Conservation (phyloP, 306 rosid genomes). For the Quercus variabilis region DNA sequence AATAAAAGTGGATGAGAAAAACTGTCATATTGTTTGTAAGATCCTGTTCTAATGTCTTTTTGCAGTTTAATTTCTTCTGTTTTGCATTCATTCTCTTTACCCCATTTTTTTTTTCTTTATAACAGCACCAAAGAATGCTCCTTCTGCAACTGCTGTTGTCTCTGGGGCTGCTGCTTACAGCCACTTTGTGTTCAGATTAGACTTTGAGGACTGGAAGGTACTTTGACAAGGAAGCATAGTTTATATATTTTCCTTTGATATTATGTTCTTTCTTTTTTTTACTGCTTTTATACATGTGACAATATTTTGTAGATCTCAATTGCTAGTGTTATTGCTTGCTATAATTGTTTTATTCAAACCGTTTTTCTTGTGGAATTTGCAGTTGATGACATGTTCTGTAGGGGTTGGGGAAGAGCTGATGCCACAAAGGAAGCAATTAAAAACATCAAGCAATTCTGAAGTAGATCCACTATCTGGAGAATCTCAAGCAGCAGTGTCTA, state of each 20-base stretch:
- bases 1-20: constrained; percentile 35
- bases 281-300: neutral
- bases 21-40: constrained; percentile 48
- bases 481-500: constrained; percentile 5
- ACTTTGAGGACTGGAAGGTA: constrained; percentile 56
- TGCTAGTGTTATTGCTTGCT: neutral
- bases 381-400: constrained; percentile 37
- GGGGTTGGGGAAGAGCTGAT: constrained; percentile 47
- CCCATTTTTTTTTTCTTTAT: neutral
- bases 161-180: constrained; percentile 33
- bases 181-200: constrained; percentile 51
- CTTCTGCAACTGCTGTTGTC: constrained; percentile 33
- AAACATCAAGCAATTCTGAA: neutral
- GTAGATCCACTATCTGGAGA: neutral
- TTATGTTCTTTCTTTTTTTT: neutral
- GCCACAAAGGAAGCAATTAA: constrained; percentile 33
- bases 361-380: constrained; percentile 15
- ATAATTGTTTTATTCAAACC: neutral
- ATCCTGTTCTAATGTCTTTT: constrained; percentile 7
- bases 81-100: neutral
- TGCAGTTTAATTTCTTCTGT: neutral
- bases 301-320: neutral
- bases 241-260: neutral
- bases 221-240: neutral
- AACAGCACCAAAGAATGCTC: constrained; percentile 56